Evolutionary conservation across 164 flowering plant genomes (phyloP), one percentile per base, ranked within the genome.

Genomic region (Tetracentron sinense): DNA sequence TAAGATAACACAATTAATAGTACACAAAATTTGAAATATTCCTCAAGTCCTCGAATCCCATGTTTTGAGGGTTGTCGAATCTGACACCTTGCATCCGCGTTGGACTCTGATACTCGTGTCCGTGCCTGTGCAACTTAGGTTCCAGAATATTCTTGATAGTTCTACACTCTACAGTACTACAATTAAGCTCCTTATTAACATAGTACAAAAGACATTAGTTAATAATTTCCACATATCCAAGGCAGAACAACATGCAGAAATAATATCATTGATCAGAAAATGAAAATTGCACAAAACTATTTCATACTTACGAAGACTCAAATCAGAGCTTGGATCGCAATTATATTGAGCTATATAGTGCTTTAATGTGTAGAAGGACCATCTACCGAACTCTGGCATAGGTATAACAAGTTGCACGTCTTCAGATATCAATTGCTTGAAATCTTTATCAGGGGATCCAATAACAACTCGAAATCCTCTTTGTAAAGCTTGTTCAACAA

Each of bases 381-480:
- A 94, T 62, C 96, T 76, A 2, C 77, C 68, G 15, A 94, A 73
- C 55, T 89, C 96, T 49, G 82, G 78, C 75, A 86, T 56, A 51
- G 97, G 99, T 75, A 87, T 83, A 46, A 88, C 97, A 57, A 94
- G 72, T 69, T 91, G 97, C 46, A 94, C 96, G 75, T 88, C 85
- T 65, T 91, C 96, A 62, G 97, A 88, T 70, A 94, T 80, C 72
- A 94, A 70, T 72, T 94, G 99, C 83, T 85, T 91, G 72, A 94
- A 94, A 78, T 94, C 99, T 79, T 94, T 94, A 77, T 91, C 99
- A 53, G 95, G 99, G 27, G 99, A 94, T 44, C 92, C 99, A 69
- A 94, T 78, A 33, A 89, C 96, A 50, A 74, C 95, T 28, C 78
- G 72, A 47, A 73, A 70, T 42, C 95, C 93, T 71, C 69, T 76